Evolutionary conservation across 129 eudicot species (phyloP), one percentile per base, ranked within the genome.

Genomic region (Gnaphalium uliginosum): DNA sequence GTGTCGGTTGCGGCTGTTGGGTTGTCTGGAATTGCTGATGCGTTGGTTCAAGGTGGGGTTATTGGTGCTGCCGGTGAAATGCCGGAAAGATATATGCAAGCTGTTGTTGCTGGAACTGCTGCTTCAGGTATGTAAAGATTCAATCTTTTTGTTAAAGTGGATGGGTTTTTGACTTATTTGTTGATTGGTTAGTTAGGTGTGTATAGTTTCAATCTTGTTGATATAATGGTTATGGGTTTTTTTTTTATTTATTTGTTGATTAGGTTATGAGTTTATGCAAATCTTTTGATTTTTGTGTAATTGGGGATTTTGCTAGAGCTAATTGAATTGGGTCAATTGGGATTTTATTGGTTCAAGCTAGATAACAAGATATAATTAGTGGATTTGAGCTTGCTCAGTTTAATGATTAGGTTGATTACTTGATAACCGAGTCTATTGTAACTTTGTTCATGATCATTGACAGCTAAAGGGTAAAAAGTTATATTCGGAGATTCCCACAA

Each of bases 11-110:
- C 61, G 1, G 87, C 92, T 5, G 84, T 88, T n/a, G 96, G 54
- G 26, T 41, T 93, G 41, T 62, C 88, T 9, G 98, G 96, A 2
- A 32, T 88, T 17, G 98, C 87, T 9, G 96, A 90, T 84, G 96
- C 89, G 41, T 77, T 93, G 83, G 98, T 90, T 57, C 96, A 93
- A 50, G 92, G 92, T 4, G 90, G 96, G 1, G 75, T 93, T 48
- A 82, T 93, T 79, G 98, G 98, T 6, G 76, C 89, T 13, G 96
- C 98, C 10, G 96, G 98, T 18, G 96, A 93, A 84, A 67, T 93
- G 91, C 98, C 98, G 3, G 96, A 93, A 77, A 79, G 96, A 78
- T 93, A 93, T 75, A 93, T 93, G 98, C 98, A 93, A 60, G 98
- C 98, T 48, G 88, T 88, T 27, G 84, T 88, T 41, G 92, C 98